phyloP scores from a whole-genome alignment of 139 green algal genomes.

The Coelastrella sp. region DNA sequence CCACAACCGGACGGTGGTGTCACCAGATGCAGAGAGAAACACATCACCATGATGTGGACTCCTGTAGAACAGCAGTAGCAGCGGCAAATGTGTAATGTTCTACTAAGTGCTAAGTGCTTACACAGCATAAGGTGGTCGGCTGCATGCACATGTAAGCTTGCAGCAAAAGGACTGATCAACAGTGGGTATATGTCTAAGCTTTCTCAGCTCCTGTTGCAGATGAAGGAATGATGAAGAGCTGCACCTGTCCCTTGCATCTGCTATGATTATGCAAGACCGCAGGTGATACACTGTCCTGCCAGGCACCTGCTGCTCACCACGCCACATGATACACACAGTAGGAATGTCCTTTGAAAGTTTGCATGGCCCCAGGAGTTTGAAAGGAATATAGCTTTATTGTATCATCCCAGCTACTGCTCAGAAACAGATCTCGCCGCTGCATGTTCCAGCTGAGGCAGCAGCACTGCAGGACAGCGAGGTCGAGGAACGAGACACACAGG shows the following conservation, averaged over 20 bases:
- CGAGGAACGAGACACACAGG: too few species aligned
- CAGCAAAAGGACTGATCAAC: background rate
- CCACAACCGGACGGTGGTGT: constrained; percentile 91
- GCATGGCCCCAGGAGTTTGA: constrained; percentile 62
- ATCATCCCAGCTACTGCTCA: constrained; percentile 95
- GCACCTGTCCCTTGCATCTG: too few species aligned
- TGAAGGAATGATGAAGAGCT: too few species aligned
- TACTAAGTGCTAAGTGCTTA: too few species aligned
- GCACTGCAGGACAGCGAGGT: constrained; percentile 56
- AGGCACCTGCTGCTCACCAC: constrained; percentile 74
- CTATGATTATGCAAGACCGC: background rate
- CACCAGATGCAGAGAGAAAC: constrained; percentile 85
- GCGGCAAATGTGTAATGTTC: background rate
- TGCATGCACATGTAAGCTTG: background rate
- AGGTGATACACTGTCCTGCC: background rate
- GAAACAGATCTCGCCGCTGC: constrained; percentile 86
- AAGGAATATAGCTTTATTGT: constrained; percentile 95
- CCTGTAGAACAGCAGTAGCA: constrained; percentile 60
- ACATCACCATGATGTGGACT: constrained; percentile 83
- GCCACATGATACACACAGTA: constrained; percentile 98
- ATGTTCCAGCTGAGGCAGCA: constrained; percentile 91
- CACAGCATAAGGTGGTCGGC: background rate
- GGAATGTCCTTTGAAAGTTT: constrained; percentile 89
- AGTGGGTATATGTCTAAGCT: too few species aligned
- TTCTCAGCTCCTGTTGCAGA: too few species aligned